phyloP scores from a whole-genome alignment of 169 alveolate species.

The Neospora caninum region DNA sequence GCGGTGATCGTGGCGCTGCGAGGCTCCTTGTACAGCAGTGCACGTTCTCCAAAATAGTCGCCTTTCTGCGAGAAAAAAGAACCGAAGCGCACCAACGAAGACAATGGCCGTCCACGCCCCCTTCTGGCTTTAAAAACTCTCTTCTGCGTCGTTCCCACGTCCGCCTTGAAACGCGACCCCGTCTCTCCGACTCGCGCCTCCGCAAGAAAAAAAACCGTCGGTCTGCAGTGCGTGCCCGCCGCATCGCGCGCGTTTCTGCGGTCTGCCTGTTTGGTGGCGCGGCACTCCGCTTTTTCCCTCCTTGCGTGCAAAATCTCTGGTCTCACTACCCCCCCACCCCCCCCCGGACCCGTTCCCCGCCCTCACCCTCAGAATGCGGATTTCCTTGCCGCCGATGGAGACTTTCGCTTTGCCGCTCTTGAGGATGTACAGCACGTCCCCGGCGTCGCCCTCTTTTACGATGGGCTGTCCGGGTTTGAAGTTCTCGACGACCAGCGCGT shows the following conservation, averaged over 20 bases:
- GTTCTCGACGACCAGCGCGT: slow-evolving; percentile 86
- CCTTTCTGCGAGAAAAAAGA: slow-evolving; percentile 75
- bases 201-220: too few species aligned
- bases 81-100: neutral
- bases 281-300: too few species aligned
- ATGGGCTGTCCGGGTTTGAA: slow-evolving; percentile 85
- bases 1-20: slow-evolving; percentile 94
- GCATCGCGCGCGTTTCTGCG: too few species aligned
- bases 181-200: too few species aligned
- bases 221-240: too few species aligned
- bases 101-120: neutral
- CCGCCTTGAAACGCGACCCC: too few species aligned
- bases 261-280: too few species aligned
- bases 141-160: too few species aligned
- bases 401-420: slow-evolving; percentile 91
- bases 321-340: neutral
- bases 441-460: slow-evolving; percentile 92
- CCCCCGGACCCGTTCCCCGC: too few species aligned
- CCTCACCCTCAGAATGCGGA: slow-evolving; percentile 76
- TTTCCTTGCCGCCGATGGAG: slow-evolving; percentile 80
- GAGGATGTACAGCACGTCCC: slow-evolving; percentile 89
- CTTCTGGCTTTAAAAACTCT: too few species aligned
- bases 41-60: slow-evolving; percentile 94
- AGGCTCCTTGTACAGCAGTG: slow-evolving; percentile 91
- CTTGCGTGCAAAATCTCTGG: too few species aligned